These are phyloP conservation scores for Trebouxia sp. DNA, from an alignment of 139 green algal species.

Conservation along the genomic window DNA sequence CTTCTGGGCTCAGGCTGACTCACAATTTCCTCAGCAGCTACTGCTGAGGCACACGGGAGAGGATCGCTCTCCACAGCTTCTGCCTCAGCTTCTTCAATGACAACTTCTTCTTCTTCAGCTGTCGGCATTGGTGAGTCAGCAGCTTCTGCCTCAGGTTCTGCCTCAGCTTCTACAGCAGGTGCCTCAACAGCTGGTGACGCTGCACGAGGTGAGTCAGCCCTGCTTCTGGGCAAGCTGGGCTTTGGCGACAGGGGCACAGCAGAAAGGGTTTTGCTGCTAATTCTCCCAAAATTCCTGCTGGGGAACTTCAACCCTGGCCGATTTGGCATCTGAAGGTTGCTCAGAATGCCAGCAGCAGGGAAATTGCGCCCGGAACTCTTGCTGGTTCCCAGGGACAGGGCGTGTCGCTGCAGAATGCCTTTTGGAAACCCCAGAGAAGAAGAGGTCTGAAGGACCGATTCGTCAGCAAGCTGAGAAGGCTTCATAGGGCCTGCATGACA, in stretches of 20 bases:
- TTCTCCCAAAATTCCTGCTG: not conserved
- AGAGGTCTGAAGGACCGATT: not conserved
- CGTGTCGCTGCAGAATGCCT: constrained; percentile 2
- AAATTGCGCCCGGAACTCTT: not conserved
- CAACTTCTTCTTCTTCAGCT: no score
- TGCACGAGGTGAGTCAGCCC: not conserved
- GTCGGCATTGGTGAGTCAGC: not conserved
- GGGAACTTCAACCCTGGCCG: constrained; percentile 15
- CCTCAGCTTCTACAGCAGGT: not conserved
- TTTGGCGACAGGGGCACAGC: not conserved
- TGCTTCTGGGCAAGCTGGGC: not conserved
- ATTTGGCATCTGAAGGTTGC: constrained; percentile 17
- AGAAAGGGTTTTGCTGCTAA: constrained; percentile 15
- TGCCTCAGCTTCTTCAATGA: not conserved
- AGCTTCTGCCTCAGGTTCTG: not conserved
- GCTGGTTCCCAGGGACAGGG: not conserved
- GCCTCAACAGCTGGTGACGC: not conserved
- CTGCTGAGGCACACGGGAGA: no score
- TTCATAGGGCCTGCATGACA: not conserved
- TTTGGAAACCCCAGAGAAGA: constrained; percentile 14
- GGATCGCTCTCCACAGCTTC: no score
- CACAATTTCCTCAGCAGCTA: not conserved
- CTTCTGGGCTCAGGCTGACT: not conserved
- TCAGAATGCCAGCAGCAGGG: not conserved
- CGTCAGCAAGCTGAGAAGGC: not conserved